These are phyloP conservation scores for Lyophyllum decastes DNA, from an alignment of 768 basidiomycete species.

Conservation along the genomic window DNA sequence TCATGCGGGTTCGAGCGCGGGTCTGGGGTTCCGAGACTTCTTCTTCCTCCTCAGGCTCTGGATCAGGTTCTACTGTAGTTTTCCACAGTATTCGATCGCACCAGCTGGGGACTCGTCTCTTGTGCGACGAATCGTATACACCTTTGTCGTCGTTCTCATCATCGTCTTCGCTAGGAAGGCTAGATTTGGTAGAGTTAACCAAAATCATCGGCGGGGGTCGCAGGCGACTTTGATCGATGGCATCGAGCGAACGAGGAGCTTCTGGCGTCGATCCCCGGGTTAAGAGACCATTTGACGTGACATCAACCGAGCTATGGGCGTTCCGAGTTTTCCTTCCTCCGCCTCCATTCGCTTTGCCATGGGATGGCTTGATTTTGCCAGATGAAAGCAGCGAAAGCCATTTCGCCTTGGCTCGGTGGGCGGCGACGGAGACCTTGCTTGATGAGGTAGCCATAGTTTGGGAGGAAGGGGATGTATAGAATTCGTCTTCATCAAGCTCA, in stretches of 20 bases:
- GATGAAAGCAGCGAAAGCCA: slow-evolving; percentile 51
- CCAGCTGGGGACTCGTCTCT: slow-evolving; percentile 86
- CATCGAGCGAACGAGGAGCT: slow-evolving; percentile 16
- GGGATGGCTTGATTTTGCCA: slow-evolving; percentile 13
- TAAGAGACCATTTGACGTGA: slow-evolving; percentile 10
- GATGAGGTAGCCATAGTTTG: slow-evolving; percentile 28
- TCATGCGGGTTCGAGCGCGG: slow-evolving; percentile 47
- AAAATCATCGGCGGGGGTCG: slow-evolving; percentile 31
- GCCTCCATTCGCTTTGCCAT: background rate
- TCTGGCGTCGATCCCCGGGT: slow-evolving; percentile 5
- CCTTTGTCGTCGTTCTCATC: slow-evolving; percentile 52
- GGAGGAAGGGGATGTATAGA: slow-evolving; percentile 29
- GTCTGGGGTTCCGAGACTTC: slow-evolving; percentile 21
- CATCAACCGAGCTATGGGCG: slow-evolving; percentile 15
- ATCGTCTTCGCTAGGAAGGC: slow-evolving; percentile 36
- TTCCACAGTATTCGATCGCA: slow-evolving; percentile 88
- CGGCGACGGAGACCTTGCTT: slow-evolving; percentile 42
- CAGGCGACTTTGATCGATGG: slow-evolving; percentile 12
- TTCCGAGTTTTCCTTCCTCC: background rate
- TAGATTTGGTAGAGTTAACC: slow-evolving; percentile 37
- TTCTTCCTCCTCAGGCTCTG: slow-evolving; percentile 41
- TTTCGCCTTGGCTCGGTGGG: slow-evolving; percentile 56
- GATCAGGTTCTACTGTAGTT: slow-evolving; percentile 57
- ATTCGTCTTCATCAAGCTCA: slow-evolving; percentile 40
- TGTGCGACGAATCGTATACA: slow-evolving; percentile 80